phyloP scores from a whole-genome alignment of 2,329 filamentous ascomycete species.

The Ophiostoma fasciatum region DNA sequence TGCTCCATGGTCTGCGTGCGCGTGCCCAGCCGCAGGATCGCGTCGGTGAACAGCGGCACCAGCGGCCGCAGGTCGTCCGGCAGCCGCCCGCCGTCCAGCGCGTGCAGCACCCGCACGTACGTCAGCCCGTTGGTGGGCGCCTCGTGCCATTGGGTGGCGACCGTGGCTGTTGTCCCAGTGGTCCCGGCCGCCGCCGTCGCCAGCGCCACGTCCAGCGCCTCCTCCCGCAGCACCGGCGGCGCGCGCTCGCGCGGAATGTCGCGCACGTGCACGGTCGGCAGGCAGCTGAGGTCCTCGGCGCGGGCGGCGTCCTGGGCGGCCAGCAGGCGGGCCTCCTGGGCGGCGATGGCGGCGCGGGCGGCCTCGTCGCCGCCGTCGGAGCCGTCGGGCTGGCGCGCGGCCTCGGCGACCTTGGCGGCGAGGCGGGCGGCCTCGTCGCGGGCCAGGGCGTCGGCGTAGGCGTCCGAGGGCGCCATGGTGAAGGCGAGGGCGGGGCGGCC shows the following conservation, averaged over 20 bases:
- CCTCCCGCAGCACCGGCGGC: constrained; percentile 41
- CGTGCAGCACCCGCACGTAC: constrained; percentile 84
- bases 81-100: constrained; percentile 52
- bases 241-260: constrained; percentile 77
- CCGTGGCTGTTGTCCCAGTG: constrained; percentile 40
- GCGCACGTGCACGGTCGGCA: constrained; percentile 75
- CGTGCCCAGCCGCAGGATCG: constrained; percentile 86
- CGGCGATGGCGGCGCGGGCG: constrained; percentile 44
- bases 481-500: constrained; percentile 81
- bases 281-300: constrained; percentile 69
- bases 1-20: constrained; percentile 82
- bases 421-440: constrained; percentile 65
- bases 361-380: constrained; percentile 62
- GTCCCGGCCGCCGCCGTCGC: no score
- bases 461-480: constrained; percentile 77
- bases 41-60: constrained; percentile 80
- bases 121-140: constrained; percentile 90
- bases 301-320: constrained; percentile 73
- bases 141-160: constrained; percentile 76
- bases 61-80: constrained; percentile 74
- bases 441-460: constrained; percentile 58
- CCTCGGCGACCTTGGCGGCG: constrained; percentile 56
- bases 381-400: constrained; percentile 52
- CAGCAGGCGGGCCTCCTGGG: constrained; percentile 66
- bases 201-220: constrained; percentile 20